These are phyloP conservation scores for Cryptococcus sp. DNA, from an alignment of 1,284 basidiomycete genomes.

Conservation along the genomic window DNA sequence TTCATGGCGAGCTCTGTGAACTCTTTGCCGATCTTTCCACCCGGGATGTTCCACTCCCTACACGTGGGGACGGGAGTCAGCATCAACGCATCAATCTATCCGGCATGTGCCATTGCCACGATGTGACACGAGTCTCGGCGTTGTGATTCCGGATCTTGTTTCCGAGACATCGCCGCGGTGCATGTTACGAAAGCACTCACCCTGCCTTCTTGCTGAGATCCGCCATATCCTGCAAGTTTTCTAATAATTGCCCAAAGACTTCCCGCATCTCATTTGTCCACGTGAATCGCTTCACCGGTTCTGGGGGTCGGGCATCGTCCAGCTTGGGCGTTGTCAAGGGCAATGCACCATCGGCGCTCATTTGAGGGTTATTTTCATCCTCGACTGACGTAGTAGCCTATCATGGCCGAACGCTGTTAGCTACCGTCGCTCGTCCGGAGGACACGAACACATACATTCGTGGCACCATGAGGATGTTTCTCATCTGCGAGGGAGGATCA, in stretches of 20 bases:
- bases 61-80: conserved; percentile 7
- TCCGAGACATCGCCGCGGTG: no score
- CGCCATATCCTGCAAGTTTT: conserved; percentile 40
- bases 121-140: neutral
- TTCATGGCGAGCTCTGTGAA: conserved; percentile 31
- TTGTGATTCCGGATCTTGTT: no score
- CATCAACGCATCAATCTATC: neutral
- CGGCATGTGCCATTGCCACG: neutral
- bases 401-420: neutral
- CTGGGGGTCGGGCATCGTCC: conserved; percentile 21
- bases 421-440: no score
- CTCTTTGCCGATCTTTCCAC: conserved; percentile 16
- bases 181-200: conserved; percentile 21
- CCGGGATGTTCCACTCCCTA: conserved; percentile 28
- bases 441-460: neutral
- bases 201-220: conserved; percentile 37
- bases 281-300: conserved; percentile 30
- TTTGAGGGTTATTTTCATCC: conserved; percentile 1
- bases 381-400: neutral
- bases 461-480: conserved; percentile 10
- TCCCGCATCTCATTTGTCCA: conserved; percentile 43
- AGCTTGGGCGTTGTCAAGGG: neutral
- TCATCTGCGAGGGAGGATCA: conserved; percentile 13
- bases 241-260: conserved; percentile 43
- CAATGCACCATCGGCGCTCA: neutral